Evolutionary conservation across 1,284 basidiomycete species (phyloP).

Genomic region (Malassezia sp.): DNA sequence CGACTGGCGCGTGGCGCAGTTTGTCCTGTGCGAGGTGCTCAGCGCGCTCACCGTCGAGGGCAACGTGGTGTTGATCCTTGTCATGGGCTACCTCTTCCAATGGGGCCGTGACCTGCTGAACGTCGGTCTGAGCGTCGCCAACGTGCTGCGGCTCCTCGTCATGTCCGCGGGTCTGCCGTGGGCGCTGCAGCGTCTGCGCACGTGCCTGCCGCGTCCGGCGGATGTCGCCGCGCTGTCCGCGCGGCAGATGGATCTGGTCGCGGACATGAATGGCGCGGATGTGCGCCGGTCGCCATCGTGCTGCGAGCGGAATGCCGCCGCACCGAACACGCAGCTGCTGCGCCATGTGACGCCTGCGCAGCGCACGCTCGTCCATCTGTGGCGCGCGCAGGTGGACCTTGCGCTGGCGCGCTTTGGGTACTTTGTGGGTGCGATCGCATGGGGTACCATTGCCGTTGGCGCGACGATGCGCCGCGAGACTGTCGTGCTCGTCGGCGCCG

Average conservation of each 20-base stretch:
- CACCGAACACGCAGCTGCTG: background rate
- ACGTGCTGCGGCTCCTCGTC: conserved; percentile 1
- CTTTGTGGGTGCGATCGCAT: conserved; percentile 3
- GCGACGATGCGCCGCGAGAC: background rate
- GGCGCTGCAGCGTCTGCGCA: background rate
- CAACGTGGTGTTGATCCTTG: conserved; percentile 8
- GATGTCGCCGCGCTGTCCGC: background rate
- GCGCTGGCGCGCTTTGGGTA: conserved; percentile 2
- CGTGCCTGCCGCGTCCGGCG: background rate
- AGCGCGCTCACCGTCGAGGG: conserved; percentile 11
- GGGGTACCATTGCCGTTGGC: conserved; percentile 5
- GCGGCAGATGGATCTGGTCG: conserved; percentile 2
- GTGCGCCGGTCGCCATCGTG: background rate
- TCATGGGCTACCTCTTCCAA: conserved; percentile 12
- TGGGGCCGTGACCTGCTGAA: conserved; percentile 8
- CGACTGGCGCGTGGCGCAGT: conserved; percentile 11
- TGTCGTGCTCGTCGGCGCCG: conserved; percentile 6
- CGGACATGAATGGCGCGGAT: conserved; percentile 1
- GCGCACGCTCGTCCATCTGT: conserved; percentile 6
- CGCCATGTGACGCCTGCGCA: background rate
- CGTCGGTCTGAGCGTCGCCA: conserved; percentile 6
- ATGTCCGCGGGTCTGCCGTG: conserved; percentile 1
- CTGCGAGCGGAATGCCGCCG: background rate
- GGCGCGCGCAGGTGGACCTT: conserved; percentile 15
- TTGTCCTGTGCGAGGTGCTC: conserved; percentile 3